phyloP scores from a whole-genome alignment of 2,329 filamentous ascomycete species.

The Colletotrichum sp. region DNA sequence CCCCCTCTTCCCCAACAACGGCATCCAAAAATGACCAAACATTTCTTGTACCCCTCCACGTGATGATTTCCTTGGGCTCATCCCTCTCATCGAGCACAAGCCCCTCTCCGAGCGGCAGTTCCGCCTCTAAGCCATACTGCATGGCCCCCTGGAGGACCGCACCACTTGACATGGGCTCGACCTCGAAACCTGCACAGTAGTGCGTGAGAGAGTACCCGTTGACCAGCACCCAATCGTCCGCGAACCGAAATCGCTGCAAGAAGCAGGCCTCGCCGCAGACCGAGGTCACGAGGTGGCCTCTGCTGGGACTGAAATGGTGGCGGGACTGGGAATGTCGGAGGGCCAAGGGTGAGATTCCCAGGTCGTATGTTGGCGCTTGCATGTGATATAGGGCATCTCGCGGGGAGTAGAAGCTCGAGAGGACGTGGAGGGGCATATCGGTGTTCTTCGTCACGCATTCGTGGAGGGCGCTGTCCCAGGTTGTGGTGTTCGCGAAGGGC shows the following conservation, averaged over 20 bases:
- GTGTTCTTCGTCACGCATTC: slow-evolving; percentile 41
- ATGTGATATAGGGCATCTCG: slow-evolving; percentile 33
- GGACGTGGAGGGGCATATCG: slow-evolving; percentile 40
- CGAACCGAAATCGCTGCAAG: slow-evolving; percentile 50
- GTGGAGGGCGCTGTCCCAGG: slow-evolving; percentile 47
- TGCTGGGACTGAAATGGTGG: slow-evolving; percentile 42
- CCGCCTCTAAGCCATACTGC: slow-evolving; percentile 9
- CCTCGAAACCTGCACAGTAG: slow-evolving; percentile 41
- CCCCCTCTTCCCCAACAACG: slow-evolving; percentile 34
- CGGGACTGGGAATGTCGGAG: slow-evolving; percentile 43
- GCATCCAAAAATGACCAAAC: slow-evolving; percentile 49
- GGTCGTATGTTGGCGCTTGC: slow-evolving; percentile 38
- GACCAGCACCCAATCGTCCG: slow-evolving; percentile 51
- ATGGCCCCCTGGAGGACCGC: slow-evolving; percentile 1
- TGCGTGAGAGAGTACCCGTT: slow-evolving; percentile 51
- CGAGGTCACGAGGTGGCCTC: slow-evolving; percentile 45
- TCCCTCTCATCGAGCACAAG: slow-evolving; percentile 35
- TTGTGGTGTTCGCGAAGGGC: slow-evolving; percentile 25
- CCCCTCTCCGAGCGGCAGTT: slow-evolving; percentile 28
- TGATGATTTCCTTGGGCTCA: slow-evolving; percentile 33
- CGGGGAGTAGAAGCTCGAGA: slow-evolving; percentile 48
- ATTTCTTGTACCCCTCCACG: slow-evolving; percentile 38
- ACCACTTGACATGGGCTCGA: slow-evolving; percentile 6
- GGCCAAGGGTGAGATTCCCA: slow-evolving; percentile 43
- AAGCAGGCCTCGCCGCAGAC: slow-evolving; percentile 51